A percentile compares a stretch with the other conserved stretches of the same genome.
Evolutionary conservation across 768 basidiomycete species (phyloP).

Genomic region (Auriculariales sp.): DNA sequence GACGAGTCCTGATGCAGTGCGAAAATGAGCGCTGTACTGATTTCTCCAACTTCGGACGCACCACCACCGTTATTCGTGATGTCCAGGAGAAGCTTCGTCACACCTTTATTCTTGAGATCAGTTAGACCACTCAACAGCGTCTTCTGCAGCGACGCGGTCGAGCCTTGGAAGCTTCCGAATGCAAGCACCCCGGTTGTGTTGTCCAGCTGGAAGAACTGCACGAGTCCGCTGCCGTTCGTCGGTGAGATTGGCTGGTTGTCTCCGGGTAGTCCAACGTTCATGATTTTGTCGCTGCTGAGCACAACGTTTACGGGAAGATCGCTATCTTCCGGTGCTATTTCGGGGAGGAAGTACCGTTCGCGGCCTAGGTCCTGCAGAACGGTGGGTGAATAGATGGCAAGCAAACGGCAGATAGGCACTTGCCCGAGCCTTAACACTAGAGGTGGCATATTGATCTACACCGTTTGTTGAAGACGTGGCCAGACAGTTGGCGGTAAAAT

Average conservation of each 20-base stretch:
- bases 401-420: no score
- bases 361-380: no score
- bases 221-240: slow-evolving; percentile 33
- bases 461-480: slow-evolving; percentile 34
- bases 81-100: slow-evolving; percentile 41
- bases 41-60: neutral
- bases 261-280: slow-evolving; percentile 26
- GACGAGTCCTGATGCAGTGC: slow-evolving; percentile 26
- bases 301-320: slow-evolving; percentile 33
- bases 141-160: slow-evolving; percentile 25
- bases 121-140: slow-evolving; percentile 33
- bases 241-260: no score
- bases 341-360: slow-evolving; percentile 12
- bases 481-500: slow-evolving; percentile 37
- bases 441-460: slow-evolving; percentile 13
- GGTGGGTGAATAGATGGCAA: no score
- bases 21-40: no score
- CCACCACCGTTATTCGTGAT: slow-evolving; percentile 25
- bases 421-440: no score
- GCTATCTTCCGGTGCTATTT: slow-evolving; percentile 7
- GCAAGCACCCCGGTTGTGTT: slow-evolving; percentile 39
- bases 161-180: slow-evolving; percentile 37
- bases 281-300: slow-evolving; percentile 28
- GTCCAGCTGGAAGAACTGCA: slow-evolving; percentile 41
- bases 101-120: slow-evolving; percentile 31